Percentiles rank a stretch among this genome's conserved stretches.
Conservation (phyloP, 352 stramenopile genomes). For the Pythium sp. region DNA sequence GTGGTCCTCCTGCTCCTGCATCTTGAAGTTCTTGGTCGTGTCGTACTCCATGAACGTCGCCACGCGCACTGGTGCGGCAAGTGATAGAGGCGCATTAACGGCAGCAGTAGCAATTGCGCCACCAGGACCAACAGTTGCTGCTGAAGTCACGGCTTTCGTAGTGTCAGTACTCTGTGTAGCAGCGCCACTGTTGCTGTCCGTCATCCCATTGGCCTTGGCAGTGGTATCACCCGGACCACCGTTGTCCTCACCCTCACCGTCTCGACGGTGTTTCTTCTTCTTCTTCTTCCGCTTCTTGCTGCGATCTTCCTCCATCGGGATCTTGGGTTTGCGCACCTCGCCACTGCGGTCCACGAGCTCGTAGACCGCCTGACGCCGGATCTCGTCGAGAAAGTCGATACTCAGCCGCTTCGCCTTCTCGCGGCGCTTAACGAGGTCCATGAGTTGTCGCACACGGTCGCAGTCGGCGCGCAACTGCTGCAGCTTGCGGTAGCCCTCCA, state of each 20-base stretch:
- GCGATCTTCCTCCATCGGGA: constrained; percentile 56
- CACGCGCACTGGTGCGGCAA: constrained; percentile 7
- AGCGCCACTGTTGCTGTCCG: background rate
- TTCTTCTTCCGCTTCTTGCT: constrained; percentile 55
- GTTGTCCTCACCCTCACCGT: constrained; percentile 39
- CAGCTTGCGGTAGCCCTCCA: constrained; percentile 94
- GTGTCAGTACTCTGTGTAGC: background rate
- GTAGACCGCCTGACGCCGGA: constrained; percentile 59
- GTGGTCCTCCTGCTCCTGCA: constrained; percentile 32
- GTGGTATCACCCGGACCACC: constrained; percentile 19
- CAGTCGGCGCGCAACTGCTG: constrained; percentile 93
- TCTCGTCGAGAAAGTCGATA: constrained; percentile 81
- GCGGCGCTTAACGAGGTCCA: constrained; percentile 82
- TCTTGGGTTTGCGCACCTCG: constrained; percentile 40
- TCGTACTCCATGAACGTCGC: constrained; percentile 79
- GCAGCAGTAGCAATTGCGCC: background rate
- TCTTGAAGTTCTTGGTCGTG: constrained; percentile 58
- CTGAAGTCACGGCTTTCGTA: background rate
- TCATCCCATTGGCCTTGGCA: background rate
- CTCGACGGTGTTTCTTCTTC: constrained; percentile 66
- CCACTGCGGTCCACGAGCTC: constrained; percentile 50
- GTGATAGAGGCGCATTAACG: background rate
- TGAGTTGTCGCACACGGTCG: constrained; percentile 80
- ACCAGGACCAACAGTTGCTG: background rate
- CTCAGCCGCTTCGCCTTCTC: constrained; percentile 83